Conservation (phyloP, 129 eudicot species). For the Cynara cardunculus region DNA sequence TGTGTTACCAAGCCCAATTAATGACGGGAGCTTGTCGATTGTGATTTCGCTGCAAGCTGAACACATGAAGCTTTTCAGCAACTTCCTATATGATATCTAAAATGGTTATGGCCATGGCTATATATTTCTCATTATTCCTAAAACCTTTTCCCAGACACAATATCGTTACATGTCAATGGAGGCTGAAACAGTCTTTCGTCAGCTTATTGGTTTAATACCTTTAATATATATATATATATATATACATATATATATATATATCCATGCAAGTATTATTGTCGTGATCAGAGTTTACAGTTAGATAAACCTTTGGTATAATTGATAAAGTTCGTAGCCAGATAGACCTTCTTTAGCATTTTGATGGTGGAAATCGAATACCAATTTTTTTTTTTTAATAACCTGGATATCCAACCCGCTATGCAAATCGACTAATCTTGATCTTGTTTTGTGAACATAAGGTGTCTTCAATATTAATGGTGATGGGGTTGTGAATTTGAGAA, state of each 20-base stretch:
- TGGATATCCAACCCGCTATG: too few relatives aligned
- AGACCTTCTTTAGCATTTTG: not conserved
- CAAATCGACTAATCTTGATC: too few relatives aligned
- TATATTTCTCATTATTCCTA: not conserved
- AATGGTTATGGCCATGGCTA: constrained; percentile 1
- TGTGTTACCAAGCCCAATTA: constrained; percentile 59
- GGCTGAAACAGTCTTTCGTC: constrained; percentile 25
- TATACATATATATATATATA: not conserved
- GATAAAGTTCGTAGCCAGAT: too few relatives aligned
- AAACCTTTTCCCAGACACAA: constrained; percentile 19
- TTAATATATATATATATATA: too few relatives aligned
- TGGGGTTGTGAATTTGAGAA: not conserved
- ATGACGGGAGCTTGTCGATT: constrained; percentile 71
- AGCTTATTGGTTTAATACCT: constrained; percentile 25
- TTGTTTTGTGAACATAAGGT: not conserved
- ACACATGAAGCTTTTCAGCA: constrained; percentile 75
- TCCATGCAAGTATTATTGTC: constrained; percentile 5
- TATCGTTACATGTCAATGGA: constrained; percentile 21
- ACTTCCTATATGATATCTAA: constrained; percentile 68
- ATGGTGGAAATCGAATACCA: not conserved
- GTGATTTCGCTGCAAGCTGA: constrained; percentile 71
- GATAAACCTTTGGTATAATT: not conserved
- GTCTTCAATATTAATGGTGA: not conserved
- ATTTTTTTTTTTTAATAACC: not conserved
- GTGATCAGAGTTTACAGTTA: not conserved